Conservation (phyloP, 2,329 filamentous ascomycete species). For the Alternaria atra region DNA sequence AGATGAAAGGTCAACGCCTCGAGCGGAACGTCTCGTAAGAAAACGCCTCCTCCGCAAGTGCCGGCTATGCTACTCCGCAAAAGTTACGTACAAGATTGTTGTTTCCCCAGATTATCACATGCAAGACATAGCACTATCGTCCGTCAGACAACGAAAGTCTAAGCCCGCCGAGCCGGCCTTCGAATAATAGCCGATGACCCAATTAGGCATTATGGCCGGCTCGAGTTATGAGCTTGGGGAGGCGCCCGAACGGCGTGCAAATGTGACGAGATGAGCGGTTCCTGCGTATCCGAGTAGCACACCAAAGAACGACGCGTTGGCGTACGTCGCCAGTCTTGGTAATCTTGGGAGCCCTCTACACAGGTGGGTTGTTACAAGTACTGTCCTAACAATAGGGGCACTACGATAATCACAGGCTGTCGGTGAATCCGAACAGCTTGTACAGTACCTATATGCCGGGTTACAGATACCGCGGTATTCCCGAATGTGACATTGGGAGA, state of each 20-base stretch:
- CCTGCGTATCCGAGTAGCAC: constrained; percentile 6
- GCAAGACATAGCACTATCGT: constrained; percentile 5
- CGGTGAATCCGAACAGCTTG: constrained; percentile 1
- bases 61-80: neutral
- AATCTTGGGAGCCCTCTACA: neutral
- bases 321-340: neutral
- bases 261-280: constrained; percentile 8
- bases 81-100: constrained; percentile 15
- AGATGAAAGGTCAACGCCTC: neutral
- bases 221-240: constrained; percentile 4
- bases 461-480: neutral
- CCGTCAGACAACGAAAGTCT: neutral
- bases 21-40: neutral
- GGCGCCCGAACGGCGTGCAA: neutral
- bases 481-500: neutral
- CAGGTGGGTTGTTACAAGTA: constrained; percentile 1
- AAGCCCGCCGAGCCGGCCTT: neutral
- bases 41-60: neutral
- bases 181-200: constrained; percentile 1
- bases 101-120: constrained; percentile 16
- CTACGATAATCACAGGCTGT: constrained; percentile 3
- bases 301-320: neutral
- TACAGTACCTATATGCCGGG: neutral
- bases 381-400: constrained; percentile 6
- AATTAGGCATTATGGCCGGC: constrained; percentile 9